Conservation (phyloP, 2,329 filamentous ascomycete species). For the Apiospora phragmitis region DNA sequence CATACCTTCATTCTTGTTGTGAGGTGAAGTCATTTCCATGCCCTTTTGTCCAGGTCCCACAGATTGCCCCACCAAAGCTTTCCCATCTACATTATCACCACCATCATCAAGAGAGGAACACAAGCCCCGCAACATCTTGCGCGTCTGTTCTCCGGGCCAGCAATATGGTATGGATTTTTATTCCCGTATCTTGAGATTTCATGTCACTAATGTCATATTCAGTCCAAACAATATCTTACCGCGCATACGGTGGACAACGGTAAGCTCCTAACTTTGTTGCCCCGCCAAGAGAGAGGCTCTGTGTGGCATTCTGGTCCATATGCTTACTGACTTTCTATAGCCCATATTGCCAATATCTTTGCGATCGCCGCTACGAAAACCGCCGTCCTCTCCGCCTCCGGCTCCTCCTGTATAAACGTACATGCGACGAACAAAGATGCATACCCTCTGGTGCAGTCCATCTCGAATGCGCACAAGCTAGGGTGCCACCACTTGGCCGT, state of each 20-base stretch:
- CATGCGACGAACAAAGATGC: slow-evolving; percentile 72
- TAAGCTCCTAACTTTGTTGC: slow-evolving; percentile 40
- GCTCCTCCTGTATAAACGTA: slow-evolving; percentile 78
- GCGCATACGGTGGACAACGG: slow-evolving; percentile 88
- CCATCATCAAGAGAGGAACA: neutral
- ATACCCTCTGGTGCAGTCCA: slow-evolving; percentile 77
- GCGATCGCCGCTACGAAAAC: slow-evolving; percentile 74
- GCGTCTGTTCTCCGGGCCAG: neutral
- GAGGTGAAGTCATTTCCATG: neutral
- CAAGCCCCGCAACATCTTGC: neutral
- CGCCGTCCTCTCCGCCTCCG: slow-evolving; percentile 79
- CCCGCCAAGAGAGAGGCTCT: slow-evolving; percentile 20
- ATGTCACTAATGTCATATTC: neutral
- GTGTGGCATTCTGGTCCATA: neutral
- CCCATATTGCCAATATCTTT: slow-evolving; percentile 83
- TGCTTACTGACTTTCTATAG: slow-evolving; percentile 41
- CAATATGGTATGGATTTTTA: neutral
- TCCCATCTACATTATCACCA: slow-evolving; percentile 17
- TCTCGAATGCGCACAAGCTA: slow-evolving; percentile 78
- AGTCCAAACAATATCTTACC: slow-evolving; percentile 99
- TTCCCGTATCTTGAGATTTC: neutral
- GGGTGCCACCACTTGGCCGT: slow-evolving; percentile 89
- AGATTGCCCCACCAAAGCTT: slow-evolving; percentile 29
- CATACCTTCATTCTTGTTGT: neutral
- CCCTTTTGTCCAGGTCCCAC: neutral